These are phyloP conservation scores for Microsporum canis DNA, from an alignment of 2,329 filamentous ascomycete species.

Conservation along the genomic window DNA sequence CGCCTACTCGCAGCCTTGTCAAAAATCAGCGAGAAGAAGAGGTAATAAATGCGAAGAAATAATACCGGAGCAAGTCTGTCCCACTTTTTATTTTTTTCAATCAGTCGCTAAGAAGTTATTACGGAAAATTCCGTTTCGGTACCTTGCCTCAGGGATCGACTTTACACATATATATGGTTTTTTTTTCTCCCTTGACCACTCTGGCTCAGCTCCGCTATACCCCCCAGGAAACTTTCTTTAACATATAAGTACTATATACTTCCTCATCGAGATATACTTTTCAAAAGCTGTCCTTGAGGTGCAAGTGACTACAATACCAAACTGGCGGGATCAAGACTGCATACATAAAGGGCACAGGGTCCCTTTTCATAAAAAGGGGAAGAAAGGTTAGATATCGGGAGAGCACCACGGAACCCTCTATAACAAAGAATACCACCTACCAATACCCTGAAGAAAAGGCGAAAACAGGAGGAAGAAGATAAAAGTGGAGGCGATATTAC, in stretches of 20 bases:
- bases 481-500: background rate
- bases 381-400: background rate
- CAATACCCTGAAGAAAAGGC: background rate
- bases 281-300: background rate
- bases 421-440: background rate
- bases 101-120: background rate
- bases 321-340: background rate
- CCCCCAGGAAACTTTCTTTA: background rate
- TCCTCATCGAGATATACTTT: conserved; percentile 1
- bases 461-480: background rate
- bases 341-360: background rate
- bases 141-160: background rate
- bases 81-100: background rate
- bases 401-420: background rate
- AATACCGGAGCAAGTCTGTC: background rate
- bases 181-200: background rate
- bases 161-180: background rate
- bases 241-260: background rate
- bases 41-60: background rate
- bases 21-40: background rate
- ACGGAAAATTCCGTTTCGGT: background rate
- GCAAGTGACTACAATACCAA: background rate
- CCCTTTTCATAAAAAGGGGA: background rate
- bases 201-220: background rate
- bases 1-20: background rate